These are phyloP conservation scores for Neotropicomus parvogracilis DNA, from an alignment of 1,284 basidiomycete species.

Conservation along the genomic window DNA sequence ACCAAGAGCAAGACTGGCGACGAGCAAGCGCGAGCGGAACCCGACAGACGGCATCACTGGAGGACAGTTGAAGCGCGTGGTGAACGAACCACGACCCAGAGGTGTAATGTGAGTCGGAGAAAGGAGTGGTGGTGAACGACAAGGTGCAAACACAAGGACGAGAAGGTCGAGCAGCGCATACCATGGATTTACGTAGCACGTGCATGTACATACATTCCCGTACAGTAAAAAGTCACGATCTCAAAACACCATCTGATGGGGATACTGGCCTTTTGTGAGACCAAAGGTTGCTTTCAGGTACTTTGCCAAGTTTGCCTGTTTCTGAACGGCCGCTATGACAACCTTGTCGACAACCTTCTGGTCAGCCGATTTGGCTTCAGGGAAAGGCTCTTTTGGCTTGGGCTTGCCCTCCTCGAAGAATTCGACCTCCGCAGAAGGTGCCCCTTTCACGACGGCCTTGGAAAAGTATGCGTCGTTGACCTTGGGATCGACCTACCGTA, in stretches of 20 bases:
- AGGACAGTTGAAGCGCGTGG: constrained; percentile 4
- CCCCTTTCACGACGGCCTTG: constrained; percentile 71
- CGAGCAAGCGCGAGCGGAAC: constrained; percentile 10
- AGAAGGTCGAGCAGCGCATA: constrained; percentile 17
- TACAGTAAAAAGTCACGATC: constrained; percentile 12
- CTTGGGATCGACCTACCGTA: constrained; percentile 75
- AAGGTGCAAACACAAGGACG: constrained; percentile 4
- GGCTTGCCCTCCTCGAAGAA: constrained; percentile 95
- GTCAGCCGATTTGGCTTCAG: constrained; percentile 86
- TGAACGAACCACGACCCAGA: not conserved
- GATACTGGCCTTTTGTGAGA: constrained; percentile 92
- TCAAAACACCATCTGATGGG: constrained; percentile 87
- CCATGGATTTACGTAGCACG: constrained; percentile 28
- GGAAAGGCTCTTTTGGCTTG: constrained; percentile 87
- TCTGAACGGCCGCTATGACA: constrained; percentile 85
- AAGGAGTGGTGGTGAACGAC: constrained; percentile 2
- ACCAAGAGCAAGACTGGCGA: constrained; percentile 15
- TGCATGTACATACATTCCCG: constrained; percentile 13
- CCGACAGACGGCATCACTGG: constrained; percentile 11
- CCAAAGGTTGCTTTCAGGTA: constrained; percentile 95
- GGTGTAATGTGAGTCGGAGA: not conserved
- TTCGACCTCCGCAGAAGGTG: constrained; percentile 85
- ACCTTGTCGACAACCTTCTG: constrained; percentile 92
- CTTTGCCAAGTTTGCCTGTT: constrained; percentile 88
- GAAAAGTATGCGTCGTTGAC: constrained; percentile 95